Evolutionary conservation across 2,329 filamentous ascomycete species (phyloP).

Genomic region (Berkeleyomyces rouxiae): DNA sequence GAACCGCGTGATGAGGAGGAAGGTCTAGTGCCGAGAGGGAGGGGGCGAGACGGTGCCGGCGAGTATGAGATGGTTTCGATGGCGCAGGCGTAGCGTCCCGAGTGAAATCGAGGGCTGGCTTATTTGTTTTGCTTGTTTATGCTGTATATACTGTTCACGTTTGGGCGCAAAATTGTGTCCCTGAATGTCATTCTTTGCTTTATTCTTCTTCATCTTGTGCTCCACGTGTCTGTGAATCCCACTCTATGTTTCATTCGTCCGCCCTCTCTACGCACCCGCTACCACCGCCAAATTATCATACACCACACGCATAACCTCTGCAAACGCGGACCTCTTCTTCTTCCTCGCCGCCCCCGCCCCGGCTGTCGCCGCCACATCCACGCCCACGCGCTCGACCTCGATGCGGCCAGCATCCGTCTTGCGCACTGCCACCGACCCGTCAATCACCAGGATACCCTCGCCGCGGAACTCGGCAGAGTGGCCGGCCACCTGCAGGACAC

Average conservation of each 20-base stretch:
- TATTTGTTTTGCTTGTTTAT: background rate
- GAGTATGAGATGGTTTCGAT: constrained; percentile 52
- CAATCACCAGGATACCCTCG: constrained; percentile 79
- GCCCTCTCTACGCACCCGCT: constrained; percentile 27
- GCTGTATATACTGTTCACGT: background rate
- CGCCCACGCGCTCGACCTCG: constrained; percentile 64
- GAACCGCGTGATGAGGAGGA: constrained; percentile 28
- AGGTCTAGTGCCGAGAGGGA: constrained; percentile 36
- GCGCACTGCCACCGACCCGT: constrained; percentile 71
- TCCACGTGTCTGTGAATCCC: background rate
- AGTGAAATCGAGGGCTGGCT: background rate
- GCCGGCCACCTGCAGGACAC: constrained; percentile 64
- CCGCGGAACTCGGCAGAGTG: constrained; percentile 86
- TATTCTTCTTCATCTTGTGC: background rate
- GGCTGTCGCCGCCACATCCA: constrained; percentile 15
- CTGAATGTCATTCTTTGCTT: background rate
- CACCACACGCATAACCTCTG: constrained; percentile 75
- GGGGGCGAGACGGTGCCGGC: constrained; percentile 36
- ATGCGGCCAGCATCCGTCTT: constrained; percentile 79
- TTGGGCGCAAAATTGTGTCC: background rate
- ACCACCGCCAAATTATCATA: constrained; percentile 91
- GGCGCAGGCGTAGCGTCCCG: constrained; percentile 19
- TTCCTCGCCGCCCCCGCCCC: constrained; percentile 17
- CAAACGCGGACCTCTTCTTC: constrained; percentile 47
- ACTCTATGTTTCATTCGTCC: background rate